phyloP scores from a whole-genome alignment of 1,284 basidiomycete genomes.

The Moesziomyces sp. region DNA sequence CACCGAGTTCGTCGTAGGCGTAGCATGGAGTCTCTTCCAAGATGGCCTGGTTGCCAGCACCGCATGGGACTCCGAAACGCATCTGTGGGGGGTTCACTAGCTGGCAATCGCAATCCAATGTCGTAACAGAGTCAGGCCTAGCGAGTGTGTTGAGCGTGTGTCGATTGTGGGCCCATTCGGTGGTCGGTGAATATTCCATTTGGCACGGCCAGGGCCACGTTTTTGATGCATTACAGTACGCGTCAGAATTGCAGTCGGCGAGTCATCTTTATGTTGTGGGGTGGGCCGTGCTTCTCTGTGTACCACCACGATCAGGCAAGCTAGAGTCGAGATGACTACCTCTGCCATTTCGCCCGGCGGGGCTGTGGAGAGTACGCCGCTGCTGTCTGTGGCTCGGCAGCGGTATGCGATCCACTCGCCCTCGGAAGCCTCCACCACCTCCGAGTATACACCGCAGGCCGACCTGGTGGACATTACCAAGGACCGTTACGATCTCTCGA shows the following conservation, averaged over 20 bases:
- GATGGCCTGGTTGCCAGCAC: slow-evolving; percentile 85
- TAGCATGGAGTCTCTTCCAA: slow-evolving; percentile 84
- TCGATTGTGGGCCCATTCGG: not conserved
- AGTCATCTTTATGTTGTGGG: not conserved
- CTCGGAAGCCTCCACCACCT: slow-evolving; percentile 17
- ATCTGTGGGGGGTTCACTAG: slow-evolving; percentile 72
- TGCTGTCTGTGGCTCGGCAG: slow-evolving; percentile 29
- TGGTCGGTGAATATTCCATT: not conserved
- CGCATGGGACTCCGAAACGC: slow-evolving; percentile 87
- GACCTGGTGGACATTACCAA: slow-evolving; percentile 48
- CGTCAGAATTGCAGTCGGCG: too few relatives aligned
- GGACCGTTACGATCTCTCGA: slow-evolving; percentile 42
- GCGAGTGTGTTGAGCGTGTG: not conserved
- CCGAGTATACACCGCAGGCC: slow-evolving; percentile 10
- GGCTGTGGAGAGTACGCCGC: slow-evolving; percentile 22
- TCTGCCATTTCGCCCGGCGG: slow-evolving; percentile 13
- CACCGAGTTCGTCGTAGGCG: slow-evolving; percentile 93
- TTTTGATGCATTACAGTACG: not conserved
- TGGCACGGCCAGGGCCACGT: not conserved
- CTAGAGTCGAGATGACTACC: slow-evolving; percentile 9
- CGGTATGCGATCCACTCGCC: slow-evolving; percentile 23
- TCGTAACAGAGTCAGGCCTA: too few relatives aligned
- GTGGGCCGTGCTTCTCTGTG: not conserved
- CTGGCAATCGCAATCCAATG: too few relatives aligned
- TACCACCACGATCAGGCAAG: not conserved